Percentiles rank a stretch among this genome's conserved stretches.
These are phyloP conservation scores for Kwoniella dejecticola DNA, from an alignment of 768 basidiomycete species.

Conservation along the genomic window DNA sequence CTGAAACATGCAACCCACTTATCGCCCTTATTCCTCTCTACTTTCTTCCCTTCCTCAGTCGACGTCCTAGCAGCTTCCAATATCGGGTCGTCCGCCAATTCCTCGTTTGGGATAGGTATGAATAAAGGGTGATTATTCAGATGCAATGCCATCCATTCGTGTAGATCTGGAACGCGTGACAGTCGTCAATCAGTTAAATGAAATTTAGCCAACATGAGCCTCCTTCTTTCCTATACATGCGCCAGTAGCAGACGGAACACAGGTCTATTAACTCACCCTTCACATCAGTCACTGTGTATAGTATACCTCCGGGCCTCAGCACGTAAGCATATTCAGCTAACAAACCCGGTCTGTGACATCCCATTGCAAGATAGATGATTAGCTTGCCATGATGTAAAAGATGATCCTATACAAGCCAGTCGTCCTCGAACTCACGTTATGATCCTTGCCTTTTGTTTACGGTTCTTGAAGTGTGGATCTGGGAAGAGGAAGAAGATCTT, in stretches of 20 bases:
- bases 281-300: conserved; percentile 98
- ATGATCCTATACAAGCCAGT: no score
- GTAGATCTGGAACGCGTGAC: conserved; percentile 63
- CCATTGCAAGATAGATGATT: background rate
- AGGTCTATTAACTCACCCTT: conserved; percentile 53
- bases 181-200: background rate
- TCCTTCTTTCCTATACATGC: no score
- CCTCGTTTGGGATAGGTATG: conserved; percentile 72
- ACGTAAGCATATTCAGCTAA: conserved; percentile 96
- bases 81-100: conserved; percentile 58
- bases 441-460: conserved; percentile 98
- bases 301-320: conserved; percentile 85
- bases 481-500: conserved; percentile 98
- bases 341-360: conserved; percentile 71
- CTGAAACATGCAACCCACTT: conserved; percentile 93
- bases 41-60: conserved; percentile 97
- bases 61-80: conserved; percentile 64
- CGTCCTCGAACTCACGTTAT: conserved; percentile 72
- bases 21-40: conserved; percentile 82
- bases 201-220: no score
- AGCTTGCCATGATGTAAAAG: no score
- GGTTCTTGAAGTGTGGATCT: conserved; percentile 96
- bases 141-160: conserved; percentile 93
- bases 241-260: background rate
- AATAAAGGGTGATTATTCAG: conserved; percentile 86